A percentile compares a stretch with the other conserved stretches of the same genome.
phyloP scores from a whole-genome alignment of 2,329 filamentous ascomycete species.

The Ceratocystis lukuohia region DNA sequence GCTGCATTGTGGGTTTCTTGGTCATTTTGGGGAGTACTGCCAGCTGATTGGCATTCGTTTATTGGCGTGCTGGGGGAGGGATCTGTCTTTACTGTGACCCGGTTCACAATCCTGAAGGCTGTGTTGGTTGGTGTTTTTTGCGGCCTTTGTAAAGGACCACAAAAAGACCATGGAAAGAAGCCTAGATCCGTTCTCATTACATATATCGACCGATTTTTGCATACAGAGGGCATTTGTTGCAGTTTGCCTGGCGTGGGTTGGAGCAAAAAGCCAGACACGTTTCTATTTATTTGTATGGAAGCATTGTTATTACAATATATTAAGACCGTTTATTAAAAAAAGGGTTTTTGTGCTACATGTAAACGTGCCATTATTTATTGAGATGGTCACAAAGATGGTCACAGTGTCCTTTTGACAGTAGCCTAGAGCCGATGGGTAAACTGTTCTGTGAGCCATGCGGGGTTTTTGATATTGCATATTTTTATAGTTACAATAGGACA shows the following conservation, averaged over 20 bases:
- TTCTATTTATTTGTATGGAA: not conserved
- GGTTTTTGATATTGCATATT: not conserved
- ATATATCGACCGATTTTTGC: not conserved
- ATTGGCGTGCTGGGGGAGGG: too few species aligned
- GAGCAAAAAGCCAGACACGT: not conserved
- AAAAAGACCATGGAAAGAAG: too few species aligned
- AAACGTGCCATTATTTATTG: not conserved
- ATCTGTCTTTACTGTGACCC: too few species aligned
- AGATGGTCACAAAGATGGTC: not conserved
- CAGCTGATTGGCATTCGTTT: too few species aligned
- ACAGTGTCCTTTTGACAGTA: not conserved
- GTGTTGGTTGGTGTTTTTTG: too few species aligned
- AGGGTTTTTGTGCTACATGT: not conserved
- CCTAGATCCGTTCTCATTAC: too few species aligned
- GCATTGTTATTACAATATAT: not conserved
- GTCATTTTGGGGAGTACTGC: too few species aligned
- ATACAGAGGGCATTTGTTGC: not conserved
- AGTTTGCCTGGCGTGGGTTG: not conserved
- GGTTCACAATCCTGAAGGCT: too few species aligned
- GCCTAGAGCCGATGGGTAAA: not conserved
- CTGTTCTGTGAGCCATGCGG: not conserved
- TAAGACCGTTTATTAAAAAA: not conserved
- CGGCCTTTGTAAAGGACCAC: too few species aligned
- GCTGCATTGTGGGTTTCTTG: not conserved
- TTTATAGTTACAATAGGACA: not conserved